Evolutionary conservation across 345 rosid species (phyloP), one percentile per base, ranked within the genome.

Genomic region (Microcos paniculata): DNA sequence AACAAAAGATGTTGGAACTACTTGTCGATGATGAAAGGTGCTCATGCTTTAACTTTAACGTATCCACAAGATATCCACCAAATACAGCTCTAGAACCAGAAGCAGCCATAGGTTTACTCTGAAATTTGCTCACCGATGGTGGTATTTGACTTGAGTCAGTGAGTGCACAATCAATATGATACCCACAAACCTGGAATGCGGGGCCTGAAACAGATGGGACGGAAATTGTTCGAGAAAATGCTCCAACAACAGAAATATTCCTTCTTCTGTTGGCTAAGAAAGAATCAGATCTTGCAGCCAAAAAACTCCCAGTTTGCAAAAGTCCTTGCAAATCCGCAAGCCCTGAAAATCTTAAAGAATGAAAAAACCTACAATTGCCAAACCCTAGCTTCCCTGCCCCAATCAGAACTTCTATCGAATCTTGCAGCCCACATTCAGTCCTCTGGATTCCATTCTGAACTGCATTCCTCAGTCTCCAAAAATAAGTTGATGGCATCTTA

Each of bases 201-300:
- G 94, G 97, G 67, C 99, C 93, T 6, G 98, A 95, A 16, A 95
- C 97, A 3, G 97, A 95, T 21, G 98, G 99, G 74, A 87, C 94
- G 6, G 97, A 93, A 79, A 95, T 81, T 2, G 93, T 80, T 52
- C 93, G 85, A 61, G 96, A 89, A 65, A 95, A 80, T 62, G 93
- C 92, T 76, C 90, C 99, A 78, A 90, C 88, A 42, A 91, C 97
- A 72, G 97, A 88, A 72, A 93, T 78, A 56, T 87, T 93, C 86
- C 90, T 89, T 83, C 83, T 85, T 51, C 82, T 88, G 79, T 88
- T 86, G 65, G 77, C 69, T 75, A 80, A 70, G 12, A 80, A 62
- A 57, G 85, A 88, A 86, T 93, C 97, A 1, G 90, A 84, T 62
- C 86, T 77, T 40, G 87, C 89, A 67, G 87, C 83, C 71, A 78